Base-by-base conservation (phyloP, 352 stramenopile genomes). In the Globisporangium echinulatum region DNA sequence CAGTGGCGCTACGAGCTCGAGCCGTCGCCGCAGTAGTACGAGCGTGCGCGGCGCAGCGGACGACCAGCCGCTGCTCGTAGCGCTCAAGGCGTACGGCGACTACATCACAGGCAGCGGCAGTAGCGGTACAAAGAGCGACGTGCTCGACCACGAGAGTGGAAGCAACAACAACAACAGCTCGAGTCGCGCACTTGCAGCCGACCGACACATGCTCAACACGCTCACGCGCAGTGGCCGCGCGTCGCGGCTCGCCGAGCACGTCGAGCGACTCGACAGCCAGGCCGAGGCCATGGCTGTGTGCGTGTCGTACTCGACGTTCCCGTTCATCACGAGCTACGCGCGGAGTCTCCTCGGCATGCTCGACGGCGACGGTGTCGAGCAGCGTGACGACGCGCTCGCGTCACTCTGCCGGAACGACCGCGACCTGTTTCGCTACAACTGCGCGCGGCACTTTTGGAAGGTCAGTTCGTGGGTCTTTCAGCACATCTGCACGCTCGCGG, bases 251-350 rank as follows among this genome's bases (percentile, higher is more conserved):
- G 77, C 72, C 14, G 80, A 87, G 37, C 80, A 87, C 52, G 78
- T 90, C 36, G 80, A 88, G 57, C 77, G 76, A 42, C 80, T 90
- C 68, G 80, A 85, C 59, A 84, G 68, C 37, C 80, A 92, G 33
- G 79, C 71, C 3, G 74, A 90, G 51, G 58, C 90, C 37, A 85
- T 90, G 75, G 72, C 73, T 0, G 79, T 92, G 2, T 90, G 79
- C 52, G 72, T 90, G 4, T 88, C 79, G 6, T 92, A 88, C 62
- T 90, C 83, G 56, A 92, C 83, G 6, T 92, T 92, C 52, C 83
- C 83, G 48, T 90, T 92, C 60, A 92, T 92, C 46, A 87, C 83
- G 33, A 92, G 80, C 73, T 92, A 90, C 60, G 83, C 83, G 17
- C 77, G 83, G 15, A 88, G 79, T 63, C 70, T 89, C 19, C 70